Base-by-base conservation (phyloP, 192 early-diverging fungal genomes). In the Mycoemilia scoparia region DNA sequence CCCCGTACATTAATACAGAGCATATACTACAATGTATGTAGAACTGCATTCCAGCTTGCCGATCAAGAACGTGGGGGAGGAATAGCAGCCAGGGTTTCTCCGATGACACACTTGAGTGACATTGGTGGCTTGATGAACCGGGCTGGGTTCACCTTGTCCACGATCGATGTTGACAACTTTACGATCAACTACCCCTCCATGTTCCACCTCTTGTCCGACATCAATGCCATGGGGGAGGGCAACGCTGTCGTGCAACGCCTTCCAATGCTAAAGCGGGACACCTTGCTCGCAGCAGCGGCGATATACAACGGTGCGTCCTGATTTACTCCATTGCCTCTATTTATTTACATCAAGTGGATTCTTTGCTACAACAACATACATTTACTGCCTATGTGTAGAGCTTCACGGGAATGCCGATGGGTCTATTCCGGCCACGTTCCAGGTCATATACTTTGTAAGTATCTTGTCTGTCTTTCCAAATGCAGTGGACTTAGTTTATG, bases 101-200 rank as follows among this genome's bases (percentile, higher is more conserved):
- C 91, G 1, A 75, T 96, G 76, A 77, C 83, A 43, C 74, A 82
- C 26, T 59, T 76, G 9, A 49, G 71, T 13, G 89, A 95, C 41
- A 55, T 95, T 12, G 83, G 79, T 10, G 64, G 56, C 19, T 40
- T 96, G 24, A 52, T 96, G 11, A 70, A 71, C 13, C 73, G 88
- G 1, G 84, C 87, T 5, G 83, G 83, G 4, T 80, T 92, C 32
- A 77, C 73, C 7, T 61, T 96, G 34, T 87, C 87, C 1, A 96
- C 91, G 1, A 75, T 96, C 1, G 91, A 96, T 44, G 65, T 87
- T 13, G 91, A 96, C 47, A 86, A 83, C 34, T 76, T 96, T 36
- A 66, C 69, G 10, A 82, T 96, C 13, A 77, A 76, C 43, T 96
- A 89, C 50, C 91, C 91, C 28, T 75, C 78, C 7, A 83, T 83